These are phyloP conservation scores for Gonapodya sp. DNA, from an alignment of 192 early-diverging fungal genomes.

Conservation along the genomic window DNA sequence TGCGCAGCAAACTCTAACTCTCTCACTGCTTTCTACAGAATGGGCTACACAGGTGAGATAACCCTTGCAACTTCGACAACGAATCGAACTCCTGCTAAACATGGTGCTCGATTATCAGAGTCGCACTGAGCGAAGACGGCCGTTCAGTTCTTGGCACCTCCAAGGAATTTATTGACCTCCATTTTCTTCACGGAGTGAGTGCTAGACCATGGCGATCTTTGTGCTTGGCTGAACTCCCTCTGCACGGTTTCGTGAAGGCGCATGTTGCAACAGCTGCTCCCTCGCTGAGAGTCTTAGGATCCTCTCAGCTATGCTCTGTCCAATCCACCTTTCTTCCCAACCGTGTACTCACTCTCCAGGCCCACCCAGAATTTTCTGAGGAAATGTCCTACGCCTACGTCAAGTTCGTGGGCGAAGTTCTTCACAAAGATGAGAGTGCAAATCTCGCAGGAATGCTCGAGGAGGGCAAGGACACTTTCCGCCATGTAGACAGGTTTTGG, in stretches of 20 bases:
- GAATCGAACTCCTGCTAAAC: too few relatives aligned
- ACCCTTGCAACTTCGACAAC: too few relatives aligned
- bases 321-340: not conserved
- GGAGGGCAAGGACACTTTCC: not conserved
- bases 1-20: too few relatives aligned
- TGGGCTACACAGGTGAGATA: too few relatives aligned
- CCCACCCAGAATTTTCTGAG: not conserved
- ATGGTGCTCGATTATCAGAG: too few relatives aligned
- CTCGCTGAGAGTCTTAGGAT: not conserved
- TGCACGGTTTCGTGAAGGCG: not conserved
- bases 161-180: not conserved
- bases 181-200: not conserved
- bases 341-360: not conserved
- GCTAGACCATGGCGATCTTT: not conserved
- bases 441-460: not conserved
- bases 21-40: too few relatives aligned
- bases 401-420: not conserved
- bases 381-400: not conserved
- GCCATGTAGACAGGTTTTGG: not conserved
- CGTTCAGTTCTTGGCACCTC: not conserved
- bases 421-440: not conserved
- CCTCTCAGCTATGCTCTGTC: not conserved
- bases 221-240: not conserved
- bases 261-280: not conserved
- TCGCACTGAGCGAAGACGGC: not conserved